Base-by-base conservation (phyloP, 352 stramenopile genomes). In the Pseudoperonospora humuli region DNA sequence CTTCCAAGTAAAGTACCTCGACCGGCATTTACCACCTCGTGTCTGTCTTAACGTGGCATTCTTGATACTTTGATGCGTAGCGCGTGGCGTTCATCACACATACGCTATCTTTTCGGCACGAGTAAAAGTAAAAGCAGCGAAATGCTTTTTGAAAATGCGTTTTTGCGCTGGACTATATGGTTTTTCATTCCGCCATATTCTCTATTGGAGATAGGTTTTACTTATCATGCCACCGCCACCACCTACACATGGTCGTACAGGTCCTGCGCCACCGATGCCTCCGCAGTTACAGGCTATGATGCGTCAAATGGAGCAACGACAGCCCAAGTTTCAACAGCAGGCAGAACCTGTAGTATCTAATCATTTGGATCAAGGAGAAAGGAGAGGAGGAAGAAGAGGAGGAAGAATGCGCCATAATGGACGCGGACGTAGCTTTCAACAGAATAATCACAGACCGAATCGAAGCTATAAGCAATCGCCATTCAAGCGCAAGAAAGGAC, bases 271-370 rank as follows among this genome's bases (percentile, higher is more conserved):
- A 18, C 53, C 35, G 6, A 59, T 86, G 17, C 69, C 71, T 10
- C 65, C 61, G 15, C 62, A 84, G 11, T 35, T 84, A 1, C 72
- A 77, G 27, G 36, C 34, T 6, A 77, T 82, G 65, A 75, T 83
- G 64, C 54, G 45, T 1, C 69, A 82, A 47, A 66, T 83, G 67
- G 56, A 68, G 15, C n/a, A 66, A 27, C 52, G 38, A 1, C 56
- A 74, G 33, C 67, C 67, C 11, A 70, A 69, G 43, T 54, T 72
- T 31, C 49, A 64, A 50, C 45, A 61, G 35, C 50, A 61, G 28
- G 26, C 20, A 19, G 50, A 41, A 25, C 44, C 33, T 5, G 21
- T 23, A 29, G 19, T 10, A 27, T 32, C 43, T n/a, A 32, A 62
- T 1, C 39, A 38, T 28, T 26, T 37, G 21, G 39, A 54, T 40